Conservation (phyloP, 2,329 filamentous ascomycete species). For the Colletotrichum tropicicola region DNA sequence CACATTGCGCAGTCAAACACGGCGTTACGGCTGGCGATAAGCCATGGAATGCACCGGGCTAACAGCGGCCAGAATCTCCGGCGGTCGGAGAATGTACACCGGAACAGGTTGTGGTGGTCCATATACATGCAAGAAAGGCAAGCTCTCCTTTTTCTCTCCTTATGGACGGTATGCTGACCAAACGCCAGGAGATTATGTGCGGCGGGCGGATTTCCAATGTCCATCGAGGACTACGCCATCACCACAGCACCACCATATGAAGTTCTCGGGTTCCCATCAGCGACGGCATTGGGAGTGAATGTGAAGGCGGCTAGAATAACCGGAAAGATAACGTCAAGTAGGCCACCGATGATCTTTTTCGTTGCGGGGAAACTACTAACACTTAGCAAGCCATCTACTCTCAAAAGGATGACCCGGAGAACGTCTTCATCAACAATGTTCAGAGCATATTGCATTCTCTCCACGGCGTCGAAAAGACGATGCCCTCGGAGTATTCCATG, state of each 20-base stretch:
- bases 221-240: constrained; percentile 18
- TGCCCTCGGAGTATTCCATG: constrained; percentile 18
- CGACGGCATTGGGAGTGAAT: constrained; percentile 8
- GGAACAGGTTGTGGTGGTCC: constrained; percentile 26
- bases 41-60: too few species aligned
- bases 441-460: constrained; percentile 7
- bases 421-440: not conserved
- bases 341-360: too few species aligned
- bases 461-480: constrained; percentile 13
- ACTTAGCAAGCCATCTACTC: constrained; percentile 26
- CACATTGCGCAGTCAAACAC: too few species aligned
- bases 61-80: not conserved
- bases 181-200: constrained; percentile 6
- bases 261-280: constrained; percentile 6
- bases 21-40: too few species aligned
- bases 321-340: constrained; percentile 21
- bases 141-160: too few species aligned
- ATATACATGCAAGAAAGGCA: constrained; percentile 29
- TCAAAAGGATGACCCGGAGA: not conserved
- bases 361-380: too few species aligned
- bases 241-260: constrained; percentile 1
- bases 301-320: constrained; percentile 13
- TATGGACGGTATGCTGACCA: not conserved
- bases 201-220: constrained; percentile 21
- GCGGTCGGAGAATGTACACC: constrained; percentile 6